Evolutionary conservation across 192 early-diverging fungal genomes (phyloP), one percentile per base, ranked within the genome.

Genomic region (Dissophora globulifera): DNA sequence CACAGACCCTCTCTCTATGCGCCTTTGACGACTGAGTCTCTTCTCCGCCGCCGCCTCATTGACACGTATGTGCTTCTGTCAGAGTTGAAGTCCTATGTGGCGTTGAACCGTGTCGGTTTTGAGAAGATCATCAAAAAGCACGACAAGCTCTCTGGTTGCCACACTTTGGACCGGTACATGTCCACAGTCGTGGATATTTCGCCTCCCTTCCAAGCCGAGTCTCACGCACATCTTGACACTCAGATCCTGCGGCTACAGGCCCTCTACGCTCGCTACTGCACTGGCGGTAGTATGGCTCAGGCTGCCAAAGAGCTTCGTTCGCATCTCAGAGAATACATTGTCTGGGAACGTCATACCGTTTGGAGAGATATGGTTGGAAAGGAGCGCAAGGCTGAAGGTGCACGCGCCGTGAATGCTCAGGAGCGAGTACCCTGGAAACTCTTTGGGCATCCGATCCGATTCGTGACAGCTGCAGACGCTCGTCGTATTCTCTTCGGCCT

Each of bases 71-170:
- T 94, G 45, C 75, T 85, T 12, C 79, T 97, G 9, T 88, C 86
- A 38, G 93, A 97, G 54, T 82, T 97, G 20, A 89, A 92, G 46
- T 91, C 91, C 12, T 97, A 91, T 57, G 87, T 91, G 20, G 89
- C 93, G 41, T 85, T 95, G 48, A 95, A 97, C 85, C 86, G 87
- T 55, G 91, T 89, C 9, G 95, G 94, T 25, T 95, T 97, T 78
- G 78, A 85, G 81, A 97, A 97, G 81, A 94, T 95, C 74, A 80
- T 95, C 27, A 97, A 97, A 81, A 97, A 97, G 83, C 94, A 92
- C 71, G 95, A 97, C 82, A 97, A 97, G 74, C 89, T 97, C 5
- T 90, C 91, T 11, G 81, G 84, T 8, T 86, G 83, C 38, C 58
- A 64, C 11, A 74, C 82, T 5, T 65, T 78, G 31, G 20, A 57